Conservation (phyloP, 2,329 filamentous ascomycete species). For the Sporothrix variecibatus region DNA sequence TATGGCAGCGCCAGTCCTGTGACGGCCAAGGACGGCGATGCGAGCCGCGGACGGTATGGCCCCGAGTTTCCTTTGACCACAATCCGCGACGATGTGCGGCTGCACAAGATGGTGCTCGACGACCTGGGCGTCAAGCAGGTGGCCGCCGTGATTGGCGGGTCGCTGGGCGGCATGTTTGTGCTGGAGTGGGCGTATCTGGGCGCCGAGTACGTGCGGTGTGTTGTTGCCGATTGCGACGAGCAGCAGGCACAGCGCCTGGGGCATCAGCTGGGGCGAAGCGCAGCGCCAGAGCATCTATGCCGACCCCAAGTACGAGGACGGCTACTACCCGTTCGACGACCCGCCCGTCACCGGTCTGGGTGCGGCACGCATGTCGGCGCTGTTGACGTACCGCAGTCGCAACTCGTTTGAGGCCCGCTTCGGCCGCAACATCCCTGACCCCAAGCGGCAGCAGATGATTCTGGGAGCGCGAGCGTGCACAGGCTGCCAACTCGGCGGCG, state of each 20-base stretch:
- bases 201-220: conserved; percentile 75
- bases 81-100: conserved; percentile 91
- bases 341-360: conserved; percentile 85
- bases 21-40: conserved; percentile 82
- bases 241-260: conserved; percentile 82
- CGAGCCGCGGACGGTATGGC: conserved; percentile 75
- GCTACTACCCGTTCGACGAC: conserved; percentile 87
- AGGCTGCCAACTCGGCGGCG: conserved; percentile 22
- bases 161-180: conserved; percentile 88
- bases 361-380: conserved; percentile 93
- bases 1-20: conserved; percentile 88
- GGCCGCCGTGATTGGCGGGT: conserved; percentile 78
- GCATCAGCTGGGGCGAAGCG: conserved; percentile 87
- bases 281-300: conserved; percentile 94
- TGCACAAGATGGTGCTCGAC: conserved; percentile 79
- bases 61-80: conserved; percentile 96
- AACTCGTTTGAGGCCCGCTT: conserved; percentile 97
- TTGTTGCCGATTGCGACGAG: conserved; percentile 87
- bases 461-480: conserved; percentile 63
- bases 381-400: conserved; percentile 92
- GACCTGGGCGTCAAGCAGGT: conserved; percentile 78
- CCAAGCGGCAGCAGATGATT: conserved; percentile 80
- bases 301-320: conserved; percentile 97
- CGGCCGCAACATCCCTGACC: conserved; percentile 87
- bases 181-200: conserved; percentile 91